These are phyloP conservation scores for Fusarium albosuccineum DNA, from an alignment of 2,329 filamentous ascomycete species.

Conservation along the genomic window DNA sequence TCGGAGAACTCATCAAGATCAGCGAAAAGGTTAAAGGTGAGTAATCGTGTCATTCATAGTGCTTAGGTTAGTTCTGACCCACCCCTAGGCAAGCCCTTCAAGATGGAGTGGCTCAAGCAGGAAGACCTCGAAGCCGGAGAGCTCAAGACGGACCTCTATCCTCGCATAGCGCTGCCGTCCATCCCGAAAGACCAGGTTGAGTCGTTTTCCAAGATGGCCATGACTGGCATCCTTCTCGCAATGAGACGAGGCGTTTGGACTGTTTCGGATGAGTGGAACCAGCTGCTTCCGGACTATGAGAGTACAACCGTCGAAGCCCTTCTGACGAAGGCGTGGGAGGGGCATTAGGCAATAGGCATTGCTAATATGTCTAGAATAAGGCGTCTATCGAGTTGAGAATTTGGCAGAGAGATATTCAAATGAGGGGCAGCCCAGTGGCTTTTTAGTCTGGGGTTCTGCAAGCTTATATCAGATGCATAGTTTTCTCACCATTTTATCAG, in stretches of 20 bases:
- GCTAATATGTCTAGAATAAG: no score
- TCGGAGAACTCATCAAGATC: constrained; percentile 53
- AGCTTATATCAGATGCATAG: no score
- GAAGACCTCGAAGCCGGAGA: constrained; percentile 34
- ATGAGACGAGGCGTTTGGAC: constrained; percentile 52
- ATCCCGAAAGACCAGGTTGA: constrained; percentile 42
- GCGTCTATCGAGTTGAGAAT: no score
- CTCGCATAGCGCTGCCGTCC: constrained; percentile 18
- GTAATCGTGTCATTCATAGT: not conserved
- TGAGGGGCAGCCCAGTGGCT: no score
- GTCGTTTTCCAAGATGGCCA: constrained; percentile 42
- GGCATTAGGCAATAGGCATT: not conserved
- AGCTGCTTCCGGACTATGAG: constrained; percentile 57
- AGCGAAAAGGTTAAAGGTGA: constrained; percentile 57
- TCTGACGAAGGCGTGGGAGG: constrained; percentile 46
- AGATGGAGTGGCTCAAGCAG: constrained; percentile 28
- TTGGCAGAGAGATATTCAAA: no score
- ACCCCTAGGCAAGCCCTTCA: constrained; percentile 22
- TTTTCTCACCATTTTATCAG: no score
- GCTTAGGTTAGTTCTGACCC: constrained; percentile 31
- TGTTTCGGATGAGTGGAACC: constrained; percentile 60
- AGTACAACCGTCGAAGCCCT: constrained; percentile 59
- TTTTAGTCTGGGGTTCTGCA: no score
- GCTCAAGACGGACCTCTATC: constrained; percentile 43
- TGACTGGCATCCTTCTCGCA: constrained; percentile 53